Evolutionary conservation across 2,329 filamentous ascomycete genomes (phyloP), one percentile per base, ranked within the genome.

Genomic region (Apiospora koreana): DNA sequence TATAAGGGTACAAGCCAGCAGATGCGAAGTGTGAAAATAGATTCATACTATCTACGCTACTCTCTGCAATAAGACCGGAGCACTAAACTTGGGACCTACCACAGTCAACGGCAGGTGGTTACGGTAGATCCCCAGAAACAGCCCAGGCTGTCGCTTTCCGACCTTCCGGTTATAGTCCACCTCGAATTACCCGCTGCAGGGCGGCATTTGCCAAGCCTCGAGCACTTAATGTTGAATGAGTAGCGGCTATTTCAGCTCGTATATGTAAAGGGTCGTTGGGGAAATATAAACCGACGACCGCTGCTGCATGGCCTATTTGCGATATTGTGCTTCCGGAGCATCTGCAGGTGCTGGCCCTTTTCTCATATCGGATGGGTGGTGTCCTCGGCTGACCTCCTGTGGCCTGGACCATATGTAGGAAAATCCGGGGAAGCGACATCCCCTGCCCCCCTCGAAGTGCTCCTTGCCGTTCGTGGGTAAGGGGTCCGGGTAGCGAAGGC

Each of bases 121-220:
- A 35, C 54, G 54, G 54, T 62, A 62, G 18, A n/a, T 35, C 5
- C 18, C 21, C 31, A n/a, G 21, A 23, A 2, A 38, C 9, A 5
- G 8, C 21, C 54, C 18, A 62, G 31, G 54, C 18, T 23, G 54
- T n/a, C 31, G 54, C 54, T 38, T 62, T 38, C 54, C 21, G 9
- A 31, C 10, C 12, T 62, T 12, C 54, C 54, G 54, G 54, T 31
- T 62, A 38, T 62, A 62, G 31, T 35, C 8, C 9, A 16, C 54
- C 9, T n/a, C 21, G 31, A 38, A 62, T 62, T 62, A 62, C 31
- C 54, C 54, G 54, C 54, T 62, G 54, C 54, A 62, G 54, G 54
- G 50, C 28, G 18, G 31, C 54, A 62, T 62, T 23, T 62, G 54
- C 54, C 54, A 62, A 62, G 54, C 54, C 18, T 62, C 18, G 21